Base-by-base conservation (phyloP, 148 eudicot genomes). In the Talinum fruticosum region DNA sequence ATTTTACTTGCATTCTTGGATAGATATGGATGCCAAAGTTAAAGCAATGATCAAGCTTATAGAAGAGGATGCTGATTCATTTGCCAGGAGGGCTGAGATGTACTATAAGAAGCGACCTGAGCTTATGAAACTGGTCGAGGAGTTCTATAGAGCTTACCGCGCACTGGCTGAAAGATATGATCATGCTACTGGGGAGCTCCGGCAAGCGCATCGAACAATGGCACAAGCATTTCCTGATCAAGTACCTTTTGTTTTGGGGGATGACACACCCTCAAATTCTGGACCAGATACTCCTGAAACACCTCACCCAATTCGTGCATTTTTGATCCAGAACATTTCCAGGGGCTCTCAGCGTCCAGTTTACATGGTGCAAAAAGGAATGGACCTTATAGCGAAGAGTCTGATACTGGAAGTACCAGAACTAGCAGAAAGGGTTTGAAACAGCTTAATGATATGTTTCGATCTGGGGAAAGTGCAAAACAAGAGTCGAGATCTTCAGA, bases 61-160 rank as follows among this genome's bases (percentile, higher is more conserved):
- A 70, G 97, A 93, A 83, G 99, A 96, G 88, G 99, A 96, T 85
- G 99, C 99, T 33, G 99, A 96, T 85, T 96, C 99, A 79, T 96
- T 96, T 88, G 99, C 99, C 53, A 87, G 97, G 83, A 87, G 97
- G 79, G 99, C 99, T 21, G 99, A 96, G 78, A 96, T 96, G 99
- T 96, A 96, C 85, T 96, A 96, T 66, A 90, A 91, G 82, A 96
- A 96, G 78, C 84, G 99, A n/a, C 99, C 99, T 0, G 99, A 96
- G 80, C 90, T 96, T 75, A 93, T 96, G 94, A 93, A 91, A 82
- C 76, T 96, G 73, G 99, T 96, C n/a, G 99, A 96, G 78, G 99
- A 96, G 75, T 96, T 96, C 85, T 96, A 96, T 76, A 88, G 99
- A 69, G 97, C 97, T 47, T 96, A 96, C 80, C 97, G 99, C 41